phyloP scores from a whole-genome alignment of 495 filamentous ascomycete genomes.

The Daldinia decipiens region DNA sequence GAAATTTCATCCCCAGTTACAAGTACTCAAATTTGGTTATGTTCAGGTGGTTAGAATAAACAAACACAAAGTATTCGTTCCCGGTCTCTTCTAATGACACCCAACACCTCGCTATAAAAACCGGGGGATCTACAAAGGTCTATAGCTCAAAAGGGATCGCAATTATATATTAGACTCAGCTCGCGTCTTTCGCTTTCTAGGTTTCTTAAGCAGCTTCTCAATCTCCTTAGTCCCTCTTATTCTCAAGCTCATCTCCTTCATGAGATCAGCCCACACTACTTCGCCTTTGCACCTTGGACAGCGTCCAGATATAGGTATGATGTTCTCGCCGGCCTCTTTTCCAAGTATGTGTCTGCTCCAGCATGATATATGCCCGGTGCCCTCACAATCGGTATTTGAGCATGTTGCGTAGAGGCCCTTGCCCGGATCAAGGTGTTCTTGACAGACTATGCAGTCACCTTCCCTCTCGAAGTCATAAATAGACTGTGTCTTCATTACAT shows the following conservation, averaged over 20 bases:
- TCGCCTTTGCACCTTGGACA: slow-evolving; percentile 76
- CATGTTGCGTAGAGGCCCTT: slow-evolving; percentile 74
- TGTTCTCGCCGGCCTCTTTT: slow-evolving; percentile 51
- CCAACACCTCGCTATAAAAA: slow-evolving; percentile 24
- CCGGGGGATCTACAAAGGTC: background rate
- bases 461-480: slow-evolving; percentile 69
- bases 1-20: too few species aligned
- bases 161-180: slow-evolving; percentile 12
- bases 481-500: slow-evolving; percentile 76
- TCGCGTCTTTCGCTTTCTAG: slow-evolving; percentile 47
- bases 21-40: too few species aligned
- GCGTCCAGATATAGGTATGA: slow-evolving; percentile 74
- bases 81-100: background rate
- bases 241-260: slow-evolving; percentile 82
- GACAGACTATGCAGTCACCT: slow-evolving; percentile 72
- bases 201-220: slow-evolving; percentile 70
- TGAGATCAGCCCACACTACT: slow-evolving; percentile 78
- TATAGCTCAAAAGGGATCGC: background rate
- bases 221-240: slow-evolving; percentile 72
- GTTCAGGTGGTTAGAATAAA: background rate
- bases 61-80: background rate
- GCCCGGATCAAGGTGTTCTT: slow-evolving; percentile 55
- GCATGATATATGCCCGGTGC: slow-evolving; percentile 79
- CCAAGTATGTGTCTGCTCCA: slow-evolving; percentile 73
- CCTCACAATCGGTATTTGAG: slow-evolving; percentile 70